Base-by-base conservation (phyloP, 306 rosid species). In the Echinosophora koreensis region DNA sequence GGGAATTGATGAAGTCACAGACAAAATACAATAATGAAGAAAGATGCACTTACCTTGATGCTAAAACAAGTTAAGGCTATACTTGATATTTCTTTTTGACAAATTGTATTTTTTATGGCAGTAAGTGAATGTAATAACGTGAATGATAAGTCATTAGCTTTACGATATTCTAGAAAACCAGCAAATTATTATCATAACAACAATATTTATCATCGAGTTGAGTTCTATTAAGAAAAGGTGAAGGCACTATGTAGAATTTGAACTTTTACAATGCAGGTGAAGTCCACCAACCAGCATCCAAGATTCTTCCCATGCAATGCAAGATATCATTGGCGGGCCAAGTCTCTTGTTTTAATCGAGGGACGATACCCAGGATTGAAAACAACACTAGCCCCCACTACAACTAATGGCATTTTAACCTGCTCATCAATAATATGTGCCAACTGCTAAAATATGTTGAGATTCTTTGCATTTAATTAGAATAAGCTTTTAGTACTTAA, bases 61-160 rank as follows among this genome's bases (percentile, higher is more conserved):
- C 57, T 28, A 41, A 44, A 57, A 58, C 52, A 58, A 58, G 68
- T 42, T 5, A 14, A 55, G 52, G 10, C 58, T 28, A 27, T 55
- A 8, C 55, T 56, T 35, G 34, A 54, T 9, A 11, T 70, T 34
- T 56, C 0, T 11, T 52, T 69, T 30, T 22, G 49, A 8, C 7
- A 12, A 18, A 16, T 50, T 56, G 17, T 44, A 1, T 34, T 59
- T 42, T 38, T 10, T 10, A 58, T 58, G 28, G 58, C 57, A 8
- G 58, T 28, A 42, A 4, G 38, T 46, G 71, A 60, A 74, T n/a
- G 18, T 6, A 47, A 74, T 74, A 74, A 61, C 50, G 35, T 60
- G 4, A 30, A 12, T 61, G 16, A 61, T 4, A 44, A 59, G 79
- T 74, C 13, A 32, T 16, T 46, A 60, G 34, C 50, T 30, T 32